Conservation (phyloP, 2,329 filamentous ascomycete genomes). For the Penicillium sp. region DNA sequence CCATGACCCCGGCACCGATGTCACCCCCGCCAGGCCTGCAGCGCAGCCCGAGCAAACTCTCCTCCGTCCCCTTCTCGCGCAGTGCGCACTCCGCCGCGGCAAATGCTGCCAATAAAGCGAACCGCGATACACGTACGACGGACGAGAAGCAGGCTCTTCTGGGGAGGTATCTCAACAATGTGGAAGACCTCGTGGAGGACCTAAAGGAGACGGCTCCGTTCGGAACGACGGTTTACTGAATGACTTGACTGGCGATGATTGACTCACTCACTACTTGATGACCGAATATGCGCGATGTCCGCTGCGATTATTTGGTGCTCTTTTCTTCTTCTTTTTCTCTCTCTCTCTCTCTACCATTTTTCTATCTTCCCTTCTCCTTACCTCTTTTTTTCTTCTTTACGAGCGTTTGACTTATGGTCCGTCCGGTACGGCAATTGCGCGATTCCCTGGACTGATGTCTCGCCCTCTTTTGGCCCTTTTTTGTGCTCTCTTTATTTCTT, state of each 20-base stretch:
- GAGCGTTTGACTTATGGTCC: slow-evolving; percentile 16
- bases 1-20: slow-evolving; percentile 46
- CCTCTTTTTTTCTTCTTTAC: slow-evolving; percentile 2
- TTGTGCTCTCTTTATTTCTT: slow-evolving; percentile 11
- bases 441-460: slow-evolving; percentile 8
- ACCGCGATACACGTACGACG: slow-evolving; percentile 59
- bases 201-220: slow-evolving; percentile 75
- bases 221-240: slow-evolving; percentile 50
- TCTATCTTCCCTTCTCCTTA: slow-evolving; percentile 5
- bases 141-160: slow-evolving; percentile 79
- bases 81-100: slow-evolving; percentile 32
- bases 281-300: slow-evolving; percentile 22
- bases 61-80: slow-evolving; percentile 54
- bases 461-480: slow-evolving; percentile 6
- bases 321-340: slow-evolving; percentile 2
- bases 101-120: slow-evolving; percentile 22
- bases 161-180: slow-evolving; percentile 73
- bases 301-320: slow-evolving; percentile 19
- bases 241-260: slow-evolving; percentile 15
- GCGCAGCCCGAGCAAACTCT: slow-evolving; percentile 67
- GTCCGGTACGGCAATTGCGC: slow-evolving; percentile 23
- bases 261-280: slow-evolving; percentile 4
- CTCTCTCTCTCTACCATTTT: slow-evolving; percentile 1
- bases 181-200: slow-evolving; percentile 81
- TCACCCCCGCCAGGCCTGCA: slow-evolving; percentile 53